A percentile compares a stretch with the other conserved stretches of the same genome.
Evolutionary conservation across 2,329 filamentous ascomycete genomes (phyloP).

Genomic region (Fusarium sp.): DNA sequence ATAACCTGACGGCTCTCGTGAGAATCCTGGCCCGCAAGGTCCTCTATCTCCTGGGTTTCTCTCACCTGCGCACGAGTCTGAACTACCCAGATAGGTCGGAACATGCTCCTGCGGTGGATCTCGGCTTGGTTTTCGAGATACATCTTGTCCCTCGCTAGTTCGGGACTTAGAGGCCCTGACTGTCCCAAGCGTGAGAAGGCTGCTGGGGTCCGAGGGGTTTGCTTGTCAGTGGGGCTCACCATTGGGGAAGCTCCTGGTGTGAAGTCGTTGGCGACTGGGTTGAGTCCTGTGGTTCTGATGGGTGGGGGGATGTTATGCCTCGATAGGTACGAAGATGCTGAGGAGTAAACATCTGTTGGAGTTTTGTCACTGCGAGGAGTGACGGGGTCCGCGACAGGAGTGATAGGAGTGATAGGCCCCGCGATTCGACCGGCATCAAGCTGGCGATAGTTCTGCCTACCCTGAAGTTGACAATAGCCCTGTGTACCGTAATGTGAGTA

Average conservation of each 20-base stretch:
- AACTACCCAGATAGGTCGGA: background rate
- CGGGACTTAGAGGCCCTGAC: background rate
- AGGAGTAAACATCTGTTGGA: background rate
- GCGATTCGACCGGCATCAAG: background rate
- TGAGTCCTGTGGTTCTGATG: background rate
- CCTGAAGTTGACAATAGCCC: background rate
- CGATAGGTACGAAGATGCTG: background rate
- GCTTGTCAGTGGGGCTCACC: background rate
- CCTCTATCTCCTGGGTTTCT: background rate
- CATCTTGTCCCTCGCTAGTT: background rate
- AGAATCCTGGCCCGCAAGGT: background rate
- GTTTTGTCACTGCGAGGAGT: background rate
- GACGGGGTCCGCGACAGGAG: background rate
- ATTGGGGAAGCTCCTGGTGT: background rate
- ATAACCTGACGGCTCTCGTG: background rate
- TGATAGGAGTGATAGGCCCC: background rate
- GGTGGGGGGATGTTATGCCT: background rate
- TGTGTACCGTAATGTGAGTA: background rate
- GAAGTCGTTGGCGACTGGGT: background rate
- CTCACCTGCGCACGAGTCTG: background rate
- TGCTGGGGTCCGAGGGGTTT: background rate
- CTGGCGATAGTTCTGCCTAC: background rate
- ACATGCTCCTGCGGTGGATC: background rate
- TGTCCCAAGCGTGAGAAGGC: background rate
- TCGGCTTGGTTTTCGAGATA: background rate